Percentiles rank a stretch among this genome's conserved stretches.
These are phyloP conservation scores for Aspergillus arachidicola DNA, from an alignment of 2,329 filamentous ascomycete species.

Conservation along the genomic window DNA sequence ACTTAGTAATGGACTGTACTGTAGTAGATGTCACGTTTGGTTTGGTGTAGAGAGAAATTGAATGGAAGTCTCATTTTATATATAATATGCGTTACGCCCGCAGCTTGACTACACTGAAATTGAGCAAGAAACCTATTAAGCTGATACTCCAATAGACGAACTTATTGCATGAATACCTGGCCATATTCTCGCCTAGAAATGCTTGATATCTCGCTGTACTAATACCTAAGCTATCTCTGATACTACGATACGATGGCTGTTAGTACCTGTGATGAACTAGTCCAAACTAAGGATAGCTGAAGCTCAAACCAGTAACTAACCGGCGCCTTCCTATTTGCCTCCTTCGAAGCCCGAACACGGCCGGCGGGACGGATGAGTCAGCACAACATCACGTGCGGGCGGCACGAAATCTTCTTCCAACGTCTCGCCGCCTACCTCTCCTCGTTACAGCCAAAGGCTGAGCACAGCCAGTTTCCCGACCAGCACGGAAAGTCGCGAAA, in stretches of 20 bases:
- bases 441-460: conserved; percentile 34
- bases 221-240: background rate
- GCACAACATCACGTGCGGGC: conserved; percentile 26
- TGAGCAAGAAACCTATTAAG: background rate
- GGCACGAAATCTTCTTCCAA: conserved; percentile 37
- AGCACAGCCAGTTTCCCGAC: conserved; percentile 42
- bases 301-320: background rate
- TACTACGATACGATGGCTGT: background rate
- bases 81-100: background rate
- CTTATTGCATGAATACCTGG: background rate
- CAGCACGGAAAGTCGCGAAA: conserved; percentile 40
- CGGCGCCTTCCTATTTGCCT: background rate
- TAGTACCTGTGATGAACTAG: background rate
- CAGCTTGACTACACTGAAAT: background rate
- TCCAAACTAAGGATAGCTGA: background rate
- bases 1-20: background rate
- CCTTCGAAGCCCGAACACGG: conserved; percentile 7
- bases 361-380: conserved; percentile 27
- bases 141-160: background rate
- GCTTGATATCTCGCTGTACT: background rate
- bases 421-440: conserved; percentile 34
- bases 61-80: background rate
- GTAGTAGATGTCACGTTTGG: background rate
- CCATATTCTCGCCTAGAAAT: background rate
- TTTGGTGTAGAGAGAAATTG: background rate